phyloP scores from a whole-genome alignment of 768 basidiomycete species.

The Mycena pura region DNA sequence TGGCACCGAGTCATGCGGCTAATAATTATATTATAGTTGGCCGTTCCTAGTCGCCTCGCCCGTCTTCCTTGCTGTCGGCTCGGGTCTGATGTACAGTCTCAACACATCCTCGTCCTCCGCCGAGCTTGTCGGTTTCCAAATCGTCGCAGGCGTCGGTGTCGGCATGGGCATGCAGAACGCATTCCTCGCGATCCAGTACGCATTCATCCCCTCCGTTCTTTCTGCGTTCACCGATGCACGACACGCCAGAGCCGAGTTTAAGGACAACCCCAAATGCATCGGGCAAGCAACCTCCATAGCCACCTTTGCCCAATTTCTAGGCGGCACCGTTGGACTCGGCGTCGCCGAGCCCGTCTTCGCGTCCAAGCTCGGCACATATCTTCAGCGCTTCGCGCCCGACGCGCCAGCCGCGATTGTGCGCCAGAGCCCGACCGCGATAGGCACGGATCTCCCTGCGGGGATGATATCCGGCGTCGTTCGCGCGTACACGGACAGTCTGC shows the following conservation, averaged over 20 bases:
- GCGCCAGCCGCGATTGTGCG: constrained; percentile 9
- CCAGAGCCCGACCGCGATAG: constrained; percentile 12
- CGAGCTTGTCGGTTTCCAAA: constrained; percentile 5
- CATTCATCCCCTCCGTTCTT: background rate
- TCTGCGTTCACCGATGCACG: background rate
- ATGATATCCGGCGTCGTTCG: constrained; percentile 16
- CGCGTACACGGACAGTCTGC: constrained; percentile 1
- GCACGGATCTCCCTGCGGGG: constrained; percentile 16
- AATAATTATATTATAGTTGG: background rate
- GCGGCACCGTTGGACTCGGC: constrained; percentile 16
- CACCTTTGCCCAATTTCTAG: constrained; percentile 13
- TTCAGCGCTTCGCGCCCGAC: constrained; percentile 3
- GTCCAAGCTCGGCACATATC: constrained; percentile 4
- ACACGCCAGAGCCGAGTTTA: constrained; percentile 13
- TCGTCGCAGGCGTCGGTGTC: constrained; percentile 6
- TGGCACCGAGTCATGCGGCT: background rate
- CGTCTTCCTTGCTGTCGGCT: constrained; percentile 10
- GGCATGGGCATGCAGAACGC: constrained; percentile 18
- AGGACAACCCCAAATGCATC: constrained; percentile 1
- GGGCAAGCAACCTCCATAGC: constrained; percentile 17
- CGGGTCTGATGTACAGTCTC: constrained; percentile 12
- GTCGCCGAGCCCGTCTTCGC: constrained; percentile 18
- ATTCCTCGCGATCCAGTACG: constrained; percentile 13
- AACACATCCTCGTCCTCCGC: background rate
- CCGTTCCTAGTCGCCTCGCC: constrained; percentile 15